Conservation (phyloP, 2,329 filamentous ascomycete genomes). For the Colletotrichum liriopes region DNA sequence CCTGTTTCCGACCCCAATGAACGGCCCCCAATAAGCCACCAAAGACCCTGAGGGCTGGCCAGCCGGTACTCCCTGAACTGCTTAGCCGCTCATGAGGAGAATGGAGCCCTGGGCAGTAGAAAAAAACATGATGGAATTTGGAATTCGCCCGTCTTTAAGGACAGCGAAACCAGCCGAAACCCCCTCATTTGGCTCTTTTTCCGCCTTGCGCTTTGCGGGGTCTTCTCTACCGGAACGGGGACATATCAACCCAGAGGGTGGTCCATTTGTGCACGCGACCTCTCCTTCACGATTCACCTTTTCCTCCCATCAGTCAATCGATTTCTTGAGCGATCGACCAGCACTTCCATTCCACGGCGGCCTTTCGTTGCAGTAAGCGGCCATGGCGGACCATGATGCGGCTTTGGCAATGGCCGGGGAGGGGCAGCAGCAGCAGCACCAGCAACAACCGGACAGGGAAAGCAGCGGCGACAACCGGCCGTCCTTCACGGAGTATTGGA, state of each 20-base stretch:
- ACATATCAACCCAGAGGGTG: not conserved
- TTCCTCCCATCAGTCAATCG: not conserved
- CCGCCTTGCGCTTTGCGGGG: not conserved
- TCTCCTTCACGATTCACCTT: not conserved
- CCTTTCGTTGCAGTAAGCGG: conserved; percentile 9
- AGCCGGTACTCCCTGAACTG: not conserved
- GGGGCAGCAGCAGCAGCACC: not conserved
- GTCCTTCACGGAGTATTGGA: conserved; percentile 66
- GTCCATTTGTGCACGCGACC: not conserved
- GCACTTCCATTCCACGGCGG: not conserved
- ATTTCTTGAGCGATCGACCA: not conserved
- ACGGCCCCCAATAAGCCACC: not conserved
- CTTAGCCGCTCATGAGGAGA: conserved; percentile 3
- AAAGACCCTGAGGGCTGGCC: not conserved
- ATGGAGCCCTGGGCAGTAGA: conserved; percentile 1
- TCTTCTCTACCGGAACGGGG: not conserved
- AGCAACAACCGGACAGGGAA: conserved; percentile 18
- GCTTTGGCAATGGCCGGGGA: conserved; percentile 19
- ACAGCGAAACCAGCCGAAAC: not conserved
- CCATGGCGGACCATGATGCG: conserved; percentile 32
- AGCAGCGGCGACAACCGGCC: conserved; percentile 51
- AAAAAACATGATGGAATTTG: conserved; percentile 29
- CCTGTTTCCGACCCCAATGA: not conserved
- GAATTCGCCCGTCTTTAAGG: conserved; percentile 34
- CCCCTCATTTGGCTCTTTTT: not conserved